Evolutionary conservation across 495 filamentous ascomycete genomes (phyloP).

Genomic region (Chaetomium fimeti): DNA sequence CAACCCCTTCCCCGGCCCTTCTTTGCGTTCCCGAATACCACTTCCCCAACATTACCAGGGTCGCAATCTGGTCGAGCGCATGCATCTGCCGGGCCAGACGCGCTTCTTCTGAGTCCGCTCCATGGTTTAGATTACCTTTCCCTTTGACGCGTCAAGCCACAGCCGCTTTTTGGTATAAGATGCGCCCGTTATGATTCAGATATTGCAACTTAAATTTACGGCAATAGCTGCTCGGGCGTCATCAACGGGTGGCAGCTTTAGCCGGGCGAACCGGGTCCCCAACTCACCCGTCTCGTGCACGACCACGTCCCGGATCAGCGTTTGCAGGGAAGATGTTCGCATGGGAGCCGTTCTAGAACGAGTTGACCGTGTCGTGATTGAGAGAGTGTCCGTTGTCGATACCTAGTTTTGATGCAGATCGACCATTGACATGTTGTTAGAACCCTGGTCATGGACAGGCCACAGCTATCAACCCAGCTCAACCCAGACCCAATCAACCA

Average conservation of each 20-base stretch:
- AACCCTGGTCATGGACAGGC: neutral
- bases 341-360: neutral
- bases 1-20: neutral
- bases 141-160: neutral
- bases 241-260: slow-evolving; percentile 13
- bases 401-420: neutral
- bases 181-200: neutral
- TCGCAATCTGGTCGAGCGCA: neutral
- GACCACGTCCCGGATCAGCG: slow-evolving; percentile 2
- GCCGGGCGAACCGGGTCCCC: slow-evolving; percentile 12
- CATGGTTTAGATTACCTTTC: neutral
- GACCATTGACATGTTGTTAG: neutral
- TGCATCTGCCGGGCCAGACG: slow-evolving; percentile 1
- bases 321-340: neutral
- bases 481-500: neutral
- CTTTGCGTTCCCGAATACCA: slow-evolving; percentile 1
- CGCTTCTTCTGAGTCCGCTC: neutral
- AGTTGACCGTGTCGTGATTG: neutral
- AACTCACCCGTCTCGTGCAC: neutral
- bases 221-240: neutral
- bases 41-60: neutral
- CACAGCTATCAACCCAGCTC: neutral
- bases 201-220: slow-evolving; percentile 11
- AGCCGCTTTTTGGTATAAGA: neutral
- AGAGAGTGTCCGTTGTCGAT: neutral